These are phyloP conservation scores for Castanopsis chinensis DNA, from an alignment of 306 rosid genomes.

Conservation along the genomic window DNA sequence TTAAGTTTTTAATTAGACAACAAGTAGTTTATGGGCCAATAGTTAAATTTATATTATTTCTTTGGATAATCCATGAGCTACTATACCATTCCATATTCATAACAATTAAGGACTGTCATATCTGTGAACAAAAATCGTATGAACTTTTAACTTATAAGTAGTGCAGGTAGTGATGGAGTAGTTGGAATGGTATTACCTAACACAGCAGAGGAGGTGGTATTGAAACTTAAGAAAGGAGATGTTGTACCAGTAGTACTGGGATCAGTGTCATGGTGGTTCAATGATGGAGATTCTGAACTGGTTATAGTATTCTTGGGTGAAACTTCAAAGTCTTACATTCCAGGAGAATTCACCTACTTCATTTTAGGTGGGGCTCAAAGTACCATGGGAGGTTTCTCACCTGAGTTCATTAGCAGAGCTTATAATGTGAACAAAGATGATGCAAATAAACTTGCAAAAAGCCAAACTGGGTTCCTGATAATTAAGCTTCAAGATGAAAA, in stretches of 20 bases:
- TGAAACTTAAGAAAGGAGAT: slow-evolving; percentile 54
- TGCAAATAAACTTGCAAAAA: slow-evolving; percentile 31
- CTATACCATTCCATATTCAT: no score
- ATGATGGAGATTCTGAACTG: slow-evolving; percentile 46
- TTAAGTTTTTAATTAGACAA: no score
- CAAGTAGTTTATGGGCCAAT: no score
- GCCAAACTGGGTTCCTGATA: slow-evolving; percentile 42
- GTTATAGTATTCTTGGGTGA: slow-evolving; percentile 44
- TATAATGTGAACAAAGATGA: slow-evolving; percentile 31
- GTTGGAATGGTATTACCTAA: slow-evolving; percentile 40
- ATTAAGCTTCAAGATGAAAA: slow-evolving; percentile 27
- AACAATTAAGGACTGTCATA: no score
- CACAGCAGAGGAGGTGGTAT: slow-evolving; percentile 35
- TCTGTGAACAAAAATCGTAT: background rate
- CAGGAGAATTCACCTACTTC: slow-evolving; percentile 51
- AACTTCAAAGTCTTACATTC: slow-evolving; percentile 36
- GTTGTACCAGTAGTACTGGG: slow-evolving; percentile 52
- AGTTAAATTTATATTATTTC: no score
- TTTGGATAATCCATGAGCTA: no score
- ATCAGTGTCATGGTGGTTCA: slow-evolving; percentile 75
- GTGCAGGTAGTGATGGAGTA: slow-evolving; percentile 44
- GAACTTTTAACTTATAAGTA: background rate
- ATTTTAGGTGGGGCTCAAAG: slow-evolving; percentile 43
- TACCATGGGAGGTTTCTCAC: slow-evolving; percentile 40
- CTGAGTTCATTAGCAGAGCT: slow-evolving; percentile 30